A percentile compares a stretch with the other conserved stretches of the same genome.
These are phyloP conservation scores for Neurospora sp. DNA, from an alignment of 495 filamentous ascomycete species.

Conservation along the genomic window DNA sequence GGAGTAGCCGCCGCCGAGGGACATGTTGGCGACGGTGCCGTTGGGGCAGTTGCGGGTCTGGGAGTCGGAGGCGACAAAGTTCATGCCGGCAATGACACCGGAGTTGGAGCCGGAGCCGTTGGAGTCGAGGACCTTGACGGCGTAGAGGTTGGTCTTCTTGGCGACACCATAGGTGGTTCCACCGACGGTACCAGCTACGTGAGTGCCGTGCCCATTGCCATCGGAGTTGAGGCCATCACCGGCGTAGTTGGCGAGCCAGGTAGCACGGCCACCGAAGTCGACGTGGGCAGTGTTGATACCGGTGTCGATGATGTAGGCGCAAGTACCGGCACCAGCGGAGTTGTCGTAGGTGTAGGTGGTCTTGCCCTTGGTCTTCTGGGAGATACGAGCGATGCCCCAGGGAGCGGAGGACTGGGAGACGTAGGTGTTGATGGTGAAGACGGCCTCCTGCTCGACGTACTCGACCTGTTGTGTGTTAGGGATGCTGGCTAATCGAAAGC, in stretches of 20 bases:
- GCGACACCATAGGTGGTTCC: conserved; percentile 38
- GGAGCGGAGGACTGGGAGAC: conserved; percentile 42
- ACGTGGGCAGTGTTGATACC: conserved; percentile 47
- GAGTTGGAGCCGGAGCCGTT: conserved; percentile 37
- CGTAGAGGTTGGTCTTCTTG: conserved; percentile 36
- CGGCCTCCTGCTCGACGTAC: conserved; percentile 41
- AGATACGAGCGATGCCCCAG: conserved; percentile 54
- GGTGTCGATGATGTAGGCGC: conserved; percentile 50
- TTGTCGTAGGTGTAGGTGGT: conserved; percentile 52
- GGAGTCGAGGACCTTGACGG: conserved; percentile 42
- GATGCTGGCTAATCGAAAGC: conserved; percentile 1
- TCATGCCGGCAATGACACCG: conserved; percentile 40
- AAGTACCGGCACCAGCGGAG: conserved; percentile 46
- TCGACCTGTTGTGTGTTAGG: conserved; percentile 31
- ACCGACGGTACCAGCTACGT: conserved; percentile 42
- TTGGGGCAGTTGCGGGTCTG: conserved; percentile 30
- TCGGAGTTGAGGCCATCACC: conserved; percentile 35
- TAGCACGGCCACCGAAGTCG: conserved; percentile 25
- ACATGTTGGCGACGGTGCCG: conserved; percentile 43
- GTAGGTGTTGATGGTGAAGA: conserved; percentile 37
- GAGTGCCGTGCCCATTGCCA: conserved; percentile 41
- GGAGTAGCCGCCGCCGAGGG: conserved; percentile 45
- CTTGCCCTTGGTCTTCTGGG: conserved; percentile 35
- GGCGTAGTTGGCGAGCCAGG: conserved; percentile 32
- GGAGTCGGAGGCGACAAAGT: conserved; percentile 32